Evolutionary conservation across 2,329 filamentous ascomycete genomes (phyloP).

Genomic region (Apiospora malaysiana): DNA sequence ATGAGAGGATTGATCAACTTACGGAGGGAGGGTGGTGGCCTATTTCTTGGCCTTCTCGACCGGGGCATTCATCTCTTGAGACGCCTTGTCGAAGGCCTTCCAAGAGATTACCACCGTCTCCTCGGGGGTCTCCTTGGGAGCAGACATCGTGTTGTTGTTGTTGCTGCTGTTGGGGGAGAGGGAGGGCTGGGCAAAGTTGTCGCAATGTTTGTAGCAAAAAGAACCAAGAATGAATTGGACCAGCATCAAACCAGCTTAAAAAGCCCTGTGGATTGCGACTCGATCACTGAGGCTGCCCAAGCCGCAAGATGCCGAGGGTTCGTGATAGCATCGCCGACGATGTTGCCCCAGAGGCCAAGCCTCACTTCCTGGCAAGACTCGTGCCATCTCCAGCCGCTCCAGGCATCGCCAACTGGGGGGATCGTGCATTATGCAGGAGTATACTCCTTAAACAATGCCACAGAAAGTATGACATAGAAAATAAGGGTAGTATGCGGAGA

Average conservation of each 20-base stretch:
- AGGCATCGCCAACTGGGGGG: background rate
- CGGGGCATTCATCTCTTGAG: background rate
- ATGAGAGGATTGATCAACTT: no score
- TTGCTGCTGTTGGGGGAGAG: background rate
- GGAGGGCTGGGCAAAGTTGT: background rate
- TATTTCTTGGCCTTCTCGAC: background rate
- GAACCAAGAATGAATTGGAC: background rate
- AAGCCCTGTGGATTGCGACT: background rate
- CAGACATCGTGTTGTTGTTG: background rate
- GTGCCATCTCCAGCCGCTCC: background rate
- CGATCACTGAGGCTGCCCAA: background rate
- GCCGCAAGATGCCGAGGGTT: background rate
- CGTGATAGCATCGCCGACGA: background rate
- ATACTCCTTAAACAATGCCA: background rate
- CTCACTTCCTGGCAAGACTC: background rate
- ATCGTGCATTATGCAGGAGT: background rate
- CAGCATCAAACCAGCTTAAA: background rate
- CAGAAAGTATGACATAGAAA: fast-evolving
- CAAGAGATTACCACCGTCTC: background rate
- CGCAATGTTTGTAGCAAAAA: background rate
- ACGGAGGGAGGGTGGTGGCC: no score
- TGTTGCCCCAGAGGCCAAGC: background rate
- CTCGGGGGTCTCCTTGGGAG: background rate
- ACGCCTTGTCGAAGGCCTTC: background rate
- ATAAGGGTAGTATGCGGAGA: background rate